Conservation (phyloP, 2,329 filamentous ascomycete species). For the Aspergillus versicolor region DNA sequence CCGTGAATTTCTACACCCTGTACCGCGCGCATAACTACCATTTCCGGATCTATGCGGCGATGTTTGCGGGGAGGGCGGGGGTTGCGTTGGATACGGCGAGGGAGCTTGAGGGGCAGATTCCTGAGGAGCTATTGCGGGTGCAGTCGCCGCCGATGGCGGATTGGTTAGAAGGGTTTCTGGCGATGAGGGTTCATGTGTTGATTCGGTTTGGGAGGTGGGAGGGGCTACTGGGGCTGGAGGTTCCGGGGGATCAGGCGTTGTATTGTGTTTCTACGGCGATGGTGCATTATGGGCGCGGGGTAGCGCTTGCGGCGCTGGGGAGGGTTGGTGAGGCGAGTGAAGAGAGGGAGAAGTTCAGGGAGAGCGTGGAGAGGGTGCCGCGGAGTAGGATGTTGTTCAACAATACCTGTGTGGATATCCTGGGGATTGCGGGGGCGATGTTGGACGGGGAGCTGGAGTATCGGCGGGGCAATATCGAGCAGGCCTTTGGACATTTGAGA, state of each 20-base stretch:
- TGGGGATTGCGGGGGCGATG: conserved; percentile 64
- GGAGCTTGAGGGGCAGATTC: conserved; percentile 61
- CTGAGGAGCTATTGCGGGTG: conserved; percentile 63
- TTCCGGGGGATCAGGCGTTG: conserved; percentile 60
- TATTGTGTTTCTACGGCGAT: conserved; percentile 71
- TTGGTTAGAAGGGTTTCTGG: conserved; percentile 71
- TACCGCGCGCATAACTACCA: conserved; percentile 75
- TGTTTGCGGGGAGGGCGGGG: conserved; percentile 68
- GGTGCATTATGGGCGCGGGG: conserved; percentile 65
- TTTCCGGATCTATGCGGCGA: conserved; percentile 72
- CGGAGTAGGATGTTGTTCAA: conserved; percentile 65
- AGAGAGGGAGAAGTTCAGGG: conserved; percentile 53
- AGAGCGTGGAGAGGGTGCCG: conserved; percentile 55
- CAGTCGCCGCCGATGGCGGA: conserved; percentile 73
- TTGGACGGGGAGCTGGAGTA: conserved; percentile 73
- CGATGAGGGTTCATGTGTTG: conserved; percentile 66
- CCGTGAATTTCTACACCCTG: conserved; percentile 70
- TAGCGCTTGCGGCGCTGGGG: conserved; percentile 63
- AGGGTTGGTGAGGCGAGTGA: conserved; percentile 55
- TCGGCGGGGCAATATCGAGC: conserved; percentile 57
- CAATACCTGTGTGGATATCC: conserved; percentile 63
- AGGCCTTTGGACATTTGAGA: conserved; percentile 60
- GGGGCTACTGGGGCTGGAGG: conserved; percentile 57
- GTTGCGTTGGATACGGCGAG: conserved; percentile 62
- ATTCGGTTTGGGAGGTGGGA: conserved; percentile 73